Conservation (phyloP, 2,329 filamentous ascomycete genomes). For the Leptographium galeiforme region DNA sequence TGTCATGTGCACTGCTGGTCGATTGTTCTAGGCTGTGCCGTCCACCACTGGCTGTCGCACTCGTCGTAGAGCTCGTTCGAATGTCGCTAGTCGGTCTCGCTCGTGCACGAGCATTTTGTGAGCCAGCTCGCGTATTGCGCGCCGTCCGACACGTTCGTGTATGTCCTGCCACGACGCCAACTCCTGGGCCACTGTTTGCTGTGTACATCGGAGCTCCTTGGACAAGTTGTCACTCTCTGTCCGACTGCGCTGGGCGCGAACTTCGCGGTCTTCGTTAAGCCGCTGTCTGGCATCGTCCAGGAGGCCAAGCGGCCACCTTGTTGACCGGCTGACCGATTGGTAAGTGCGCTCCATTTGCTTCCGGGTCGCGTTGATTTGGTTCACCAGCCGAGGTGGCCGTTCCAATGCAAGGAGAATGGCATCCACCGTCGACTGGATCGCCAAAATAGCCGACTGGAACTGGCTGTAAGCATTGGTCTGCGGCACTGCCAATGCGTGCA, state of each 20-base stretch:
- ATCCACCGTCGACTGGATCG: constrained; percentile 71
- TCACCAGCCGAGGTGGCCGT: constrained; percentile 65
- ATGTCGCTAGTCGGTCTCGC: constrained; percentile 62
- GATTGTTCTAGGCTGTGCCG: neutral
- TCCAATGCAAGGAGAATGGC: constrained; percentile 70
- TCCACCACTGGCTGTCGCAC: constrained; percentile 20
- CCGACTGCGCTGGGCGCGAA: constrained; percentile 58
- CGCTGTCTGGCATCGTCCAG: constrained; percentile 79
- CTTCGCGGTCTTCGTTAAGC: constrained; percentile 71
- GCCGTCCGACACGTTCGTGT: constrained; percentile 63
- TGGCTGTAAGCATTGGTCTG: constrained; percentile 60
- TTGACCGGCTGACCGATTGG: constrained; percentile 58
- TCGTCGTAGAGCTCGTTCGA: constrained; percentile 64
- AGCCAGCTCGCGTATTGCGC: constrained; percentile 64
- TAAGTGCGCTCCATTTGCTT: constrained; percentile 68
- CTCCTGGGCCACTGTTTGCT: constrained; percentile 84
- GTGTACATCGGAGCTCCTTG: constrained; percentile 76
- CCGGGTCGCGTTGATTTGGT: constrained; percentile 58
- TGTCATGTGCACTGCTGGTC: neutral
- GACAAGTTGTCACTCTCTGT: constrained; percentile 61
- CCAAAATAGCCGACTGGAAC: constrained; percentile 65
- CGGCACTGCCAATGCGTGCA: constrained; percentile 47
- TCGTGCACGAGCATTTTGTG: constrained; percentile 69
- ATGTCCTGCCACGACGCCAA: constrained; percentile 89
- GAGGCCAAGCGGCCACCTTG: constrained; percentile 67